phyloP scores from a whole-genome alignment of 768 basidiomycete species.

The Pleurotus cornucopiae region DNA sequence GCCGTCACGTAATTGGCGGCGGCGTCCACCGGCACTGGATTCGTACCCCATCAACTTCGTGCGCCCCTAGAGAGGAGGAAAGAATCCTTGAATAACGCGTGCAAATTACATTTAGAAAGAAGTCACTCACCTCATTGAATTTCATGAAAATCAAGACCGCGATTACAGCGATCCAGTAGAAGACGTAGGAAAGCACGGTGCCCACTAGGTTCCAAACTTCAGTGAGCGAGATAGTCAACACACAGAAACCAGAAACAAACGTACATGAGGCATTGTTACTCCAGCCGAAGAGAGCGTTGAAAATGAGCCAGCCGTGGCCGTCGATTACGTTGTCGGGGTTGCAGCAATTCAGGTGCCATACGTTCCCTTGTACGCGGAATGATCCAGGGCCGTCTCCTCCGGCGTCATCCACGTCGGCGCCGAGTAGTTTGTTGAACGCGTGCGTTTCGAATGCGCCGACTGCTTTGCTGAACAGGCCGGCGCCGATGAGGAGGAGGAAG shows the following conservation, averaged over 20 bases:
- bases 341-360: slow-evolving; percentile 88
- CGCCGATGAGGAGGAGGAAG: slow-evolving; percentile 88
- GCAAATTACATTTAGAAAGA: background rate
- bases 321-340: slow-evolving; percentile 51
- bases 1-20: slow-evolving; percentile 22
- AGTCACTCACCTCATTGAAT: slow-evolving; percentile 43
- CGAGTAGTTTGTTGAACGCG: slow-evolving; percentile 63
- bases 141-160: slow-evolving; percentile 63
- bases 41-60: slow-evolving; percentile 57
- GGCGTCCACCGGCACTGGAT: slow-evolving; percentile 40
- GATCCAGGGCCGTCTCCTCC: slow-evolving; percentile 79
- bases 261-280: slow-evolving; percentile 73
- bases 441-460: slow-evolving; percentile 71
- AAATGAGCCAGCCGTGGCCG: slow-evolving; percentile 71
- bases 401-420: slow-evolving; percentile 65
- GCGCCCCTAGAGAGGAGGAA: slow-evolving; percentile 44
- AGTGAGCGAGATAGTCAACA: background rate
- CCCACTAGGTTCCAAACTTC: slow-evolving; percentile 41
- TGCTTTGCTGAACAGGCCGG: slow-evolving; percentile 84
- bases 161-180: slow-evolving; percentile 89
- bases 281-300: slow-evolving; percentile 86
- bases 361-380: slow-evolving; percentile 74
- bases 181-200: slow-evolving; percentile 79
- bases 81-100: background rate
- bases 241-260: slow-evolving; percentile 13